phyloP scores from a whole-genome alignment of 2,329 filamentous ascomycete genomes.

The Cytospora schulzeri region DNA sequence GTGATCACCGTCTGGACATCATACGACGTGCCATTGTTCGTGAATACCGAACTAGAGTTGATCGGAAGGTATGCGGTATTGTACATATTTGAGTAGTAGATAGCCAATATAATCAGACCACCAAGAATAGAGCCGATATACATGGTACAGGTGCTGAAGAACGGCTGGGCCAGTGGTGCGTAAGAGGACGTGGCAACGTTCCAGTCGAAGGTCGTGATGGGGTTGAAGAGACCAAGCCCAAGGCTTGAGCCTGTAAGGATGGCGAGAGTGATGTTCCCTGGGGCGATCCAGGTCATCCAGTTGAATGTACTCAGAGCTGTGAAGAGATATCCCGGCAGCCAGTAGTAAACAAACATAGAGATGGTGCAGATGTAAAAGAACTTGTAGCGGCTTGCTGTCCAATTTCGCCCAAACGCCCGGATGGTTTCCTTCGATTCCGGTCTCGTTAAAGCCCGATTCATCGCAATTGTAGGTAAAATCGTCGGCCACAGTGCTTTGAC shows the following conservation, averaged over 20 bases:
- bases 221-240: slow-evolving; percentile 50
- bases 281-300: slow-evolving; percentile 55
- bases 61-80: slow-evolving; percentile 50
- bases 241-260: slow-evolving; percentile 46
- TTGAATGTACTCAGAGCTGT: slow-evolving; percentile 47
- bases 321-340: slow-evolving; percentile 51
- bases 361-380: slow-evolving; percentile 44
- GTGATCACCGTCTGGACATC: slow-evolving; percentile 43
- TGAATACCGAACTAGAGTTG: slow-evolving; percentile 49
- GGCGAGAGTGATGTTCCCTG: slow-evolving; percentile 46
- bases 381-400: slow-evolving; percentile 47
- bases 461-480: slow-evolving; percentile 41
- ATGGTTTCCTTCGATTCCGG: slow-evolving; percentile 41
- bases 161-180: slow-evolving; percentile 42
- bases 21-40: slow-evolving; percentile 46
- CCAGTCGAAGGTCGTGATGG: slow-evolving; percentile 53
- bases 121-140: slow-evolving; percentile 40
- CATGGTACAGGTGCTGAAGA: slow-evolving; percentile 44
- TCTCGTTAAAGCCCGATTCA: slow-evolving; percentile 38
- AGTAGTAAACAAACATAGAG: slow-evolving; percentile 50
- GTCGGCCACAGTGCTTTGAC: slow-evolving; percentile 46
- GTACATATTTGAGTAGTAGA: slow-evolving; percentile 48
- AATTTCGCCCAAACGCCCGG: slow-evolving; percentile 39
- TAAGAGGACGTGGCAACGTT: slow-evolving; percentile 46
- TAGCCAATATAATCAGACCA: slow-evolving; percentile 43